Conservation (phyloP, 208 protist genomes). For the Trypanosoma scelopori region DNA sequence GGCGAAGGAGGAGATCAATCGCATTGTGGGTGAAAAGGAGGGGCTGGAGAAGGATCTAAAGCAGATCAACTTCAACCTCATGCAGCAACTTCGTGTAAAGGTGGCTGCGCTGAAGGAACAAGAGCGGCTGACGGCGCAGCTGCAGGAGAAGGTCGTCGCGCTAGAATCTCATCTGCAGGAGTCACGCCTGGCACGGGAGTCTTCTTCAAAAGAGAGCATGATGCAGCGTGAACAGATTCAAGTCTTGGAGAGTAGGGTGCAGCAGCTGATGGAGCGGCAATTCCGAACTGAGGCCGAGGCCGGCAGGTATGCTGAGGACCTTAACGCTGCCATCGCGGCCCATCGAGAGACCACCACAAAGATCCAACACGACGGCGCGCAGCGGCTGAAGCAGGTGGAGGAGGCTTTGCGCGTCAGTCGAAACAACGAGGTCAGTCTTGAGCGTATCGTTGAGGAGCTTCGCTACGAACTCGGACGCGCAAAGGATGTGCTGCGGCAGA, state of each 20-base stretch:
- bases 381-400: conserved; percentile 13
- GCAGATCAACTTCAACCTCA: conserved; percentile 35
- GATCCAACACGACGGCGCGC: background rate
- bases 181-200: conserved; percentile 26
- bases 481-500: conserved; percentile 20
- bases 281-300: conserved; percentile 17
- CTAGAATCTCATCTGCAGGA: conserved; percentile 21
- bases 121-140: conserved; percentile 6
- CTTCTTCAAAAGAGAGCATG: conserved; percentile 13
- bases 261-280: conserved; percentile 16
- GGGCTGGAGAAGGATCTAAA: conserved; percentile 26
- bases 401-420: conserved; percentile 15
- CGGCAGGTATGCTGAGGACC: conserved; percentile 19
- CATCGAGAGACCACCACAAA: conserved; percentile 10
- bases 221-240: conserved; percentile 15
- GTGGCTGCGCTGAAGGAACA: conserved; percentile 22
- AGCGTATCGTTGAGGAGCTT: conserved; percentile 22
- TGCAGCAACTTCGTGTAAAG: conserved; percentile 32
- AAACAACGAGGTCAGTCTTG: conserved; percentile 12
- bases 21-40: conserved; percentile 15
- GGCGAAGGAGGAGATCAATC: conserved; percentile 10
- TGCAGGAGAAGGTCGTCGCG: conserved; percentile 1
- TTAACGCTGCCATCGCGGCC: conserved; percentile 6
- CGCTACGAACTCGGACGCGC: conserved; percentile 19
- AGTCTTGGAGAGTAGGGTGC: conserved; percentile 11